phyloP scores from a whole-genome alignment of 2,329 filamentous ascomycete species.

The Shiraia sp. region DNA sequence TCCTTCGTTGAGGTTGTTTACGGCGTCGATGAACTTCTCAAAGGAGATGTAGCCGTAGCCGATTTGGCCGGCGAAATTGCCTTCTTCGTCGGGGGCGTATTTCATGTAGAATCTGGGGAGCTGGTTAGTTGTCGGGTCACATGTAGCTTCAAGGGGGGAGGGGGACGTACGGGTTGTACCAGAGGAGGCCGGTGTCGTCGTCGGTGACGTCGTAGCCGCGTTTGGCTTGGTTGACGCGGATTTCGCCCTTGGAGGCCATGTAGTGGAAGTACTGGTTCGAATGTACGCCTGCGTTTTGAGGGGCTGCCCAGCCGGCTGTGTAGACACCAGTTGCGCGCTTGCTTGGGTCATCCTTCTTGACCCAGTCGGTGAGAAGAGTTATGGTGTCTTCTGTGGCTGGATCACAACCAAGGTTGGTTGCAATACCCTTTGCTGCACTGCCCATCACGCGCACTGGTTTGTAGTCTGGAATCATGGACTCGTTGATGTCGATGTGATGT shows the following conservation, averaged over 20 bases:
- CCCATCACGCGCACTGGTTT: constrained; percentile 78
- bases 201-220: constrained; percentile 93
- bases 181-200: constrained; percentile 71
- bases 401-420: constrained; percentile 76
- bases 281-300: constrained; percentile 90
- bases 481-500: constrained; percentile 90
- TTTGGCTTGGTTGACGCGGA: constrained; percentile 90
- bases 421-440: constrained; percentile 76
- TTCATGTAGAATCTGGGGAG: constrained; percentile 81
- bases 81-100: constrained; percentile 91
- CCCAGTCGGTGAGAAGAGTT: constrained; percentile 86
- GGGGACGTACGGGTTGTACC: constrained; percentile 75
- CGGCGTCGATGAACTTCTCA: constrained; percentile 93
- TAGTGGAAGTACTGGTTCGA: constrained; percentile 98
- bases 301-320: constrained; percentile 93
- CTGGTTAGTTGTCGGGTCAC: constrained; percentile 9
- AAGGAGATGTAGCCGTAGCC: constrained; percentile 94
- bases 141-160: no score
- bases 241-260: constrained; percentile 80
- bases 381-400: constrained; percentile 90
- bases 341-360: constrained; percentile 67
- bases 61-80: constrained; percentile 87
- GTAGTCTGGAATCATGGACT: constrained; percentile 86
- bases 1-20: constrained; percentile 76
- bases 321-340: constrained; percentile 86